Conservation (phyloP, 768 basidiomycete genomes). For the Gloeophyllum trabeum region DNA sequence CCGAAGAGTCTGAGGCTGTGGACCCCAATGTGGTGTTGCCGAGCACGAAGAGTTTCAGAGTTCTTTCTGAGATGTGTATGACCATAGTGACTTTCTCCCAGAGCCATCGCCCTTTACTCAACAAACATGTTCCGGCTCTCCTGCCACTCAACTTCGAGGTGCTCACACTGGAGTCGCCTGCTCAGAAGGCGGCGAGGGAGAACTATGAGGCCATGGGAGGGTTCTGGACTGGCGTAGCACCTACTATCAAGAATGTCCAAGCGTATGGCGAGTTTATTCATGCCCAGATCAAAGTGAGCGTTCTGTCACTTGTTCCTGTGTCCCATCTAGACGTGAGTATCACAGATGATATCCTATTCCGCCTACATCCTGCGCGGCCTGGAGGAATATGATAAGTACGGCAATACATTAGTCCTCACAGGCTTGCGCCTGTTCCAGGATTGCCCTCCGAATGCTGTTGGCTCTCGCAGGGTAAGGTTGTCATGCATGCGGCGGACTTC, state of each 20-base stretch:
- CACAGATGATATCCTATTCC: slow-evolving; percentile 81
- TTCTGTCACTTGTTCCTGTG: background rate
- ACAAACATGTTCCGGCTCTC: slow-evolving; percentile 55
- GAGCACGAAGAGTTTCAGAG: slow-evolving; percentile 82
- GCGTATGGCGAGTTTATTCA: slow-evolving; percentile 78
- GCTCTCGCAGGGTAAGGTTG: slow-evolving; percentile 59
- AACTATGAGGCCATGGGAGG: slow-evolving; percentile 75
- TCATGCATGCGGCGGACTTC: background rate
- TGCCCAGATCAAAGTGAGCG: slow-evolving; percentile 78
- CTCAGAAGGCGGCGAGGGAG: slow-evolving; percentile 67
- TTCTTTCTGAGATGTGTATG: slow-evolving; percentile 88
- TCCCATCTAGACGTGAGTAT: too few relatives aligned
- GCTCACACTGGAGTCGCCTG: slow-evolving; percentile 67
- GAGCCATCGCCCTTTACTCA: slow-evolving; percentile 55
- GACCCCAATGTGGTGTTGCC: slow-evolving; percentile 53
- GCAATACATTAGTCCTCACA: slow-evolving; percentile 69
- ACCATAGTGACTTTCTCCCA: slow-evolving; percentile 87
- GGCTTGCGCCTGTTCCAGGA: slow-evolving; percentile 87
- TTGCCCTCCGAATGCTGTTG: slow-evolving; percentile 78
- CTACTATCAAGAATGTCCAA: slow-evolving; percentile 56
- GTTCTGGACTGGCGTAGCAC: slow-evolving; percentile 75
- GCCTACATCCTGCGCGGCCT: slow-evolving; percentile 77
- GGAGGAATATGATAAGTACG: slow-evolving; percentile 59
- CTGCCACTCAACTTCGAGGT: slow-evolving; percentile 73
- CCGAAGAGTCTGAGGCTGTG: slow-evolving; percentile 44